Percentiles rank a stretch among this genome's conserved stretches.
These are phyloP conservation scores for Populus euphratica DNA, from an alignment of 345 rosid species.

Conservation along the genomic window DNA sequence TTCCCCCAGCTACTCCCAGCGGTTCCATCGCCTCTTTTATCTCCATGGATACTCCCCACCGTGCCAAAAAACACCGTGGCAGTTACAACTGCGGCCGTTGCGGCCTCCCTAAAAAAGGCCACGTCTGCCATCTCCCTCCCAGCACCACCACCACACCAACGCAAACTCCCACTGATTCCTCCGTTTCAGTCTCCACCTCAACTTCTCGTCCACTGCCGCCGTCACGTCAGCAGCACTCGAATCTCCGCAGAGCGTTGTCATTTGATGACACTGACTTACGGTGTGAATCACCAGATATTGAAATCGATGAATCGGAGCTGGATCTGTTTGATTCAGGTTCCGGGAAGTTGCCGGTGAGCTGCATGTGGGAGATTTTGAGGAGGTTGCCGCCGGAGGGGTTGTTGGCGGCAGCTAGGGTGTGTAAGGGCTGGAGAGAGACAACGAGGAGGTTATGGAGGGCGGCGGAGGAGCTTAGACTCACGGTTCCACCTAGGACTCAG, in stretches of 20 bases:
- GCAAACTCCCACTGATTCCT: slow-evolving; percentile 16
- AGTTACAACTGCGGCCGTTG: slow-evolving; percentile 96
- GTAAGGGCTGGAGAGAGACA: slow-evolving; percentile 85
- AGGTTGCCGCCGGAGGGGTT: slow-evolving; percentile 71
- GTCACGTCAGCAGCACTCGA: slow-evolving; percentile 52
- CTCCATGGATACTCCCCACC: slow-evolving; percentile 33
- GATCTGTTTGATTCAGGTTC: slow-evolving; percentile 42
- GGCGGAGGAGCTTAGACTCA: slow-evolving; percentile 76
- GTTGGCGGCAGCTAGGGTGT: slow-evolving; percentile 73
- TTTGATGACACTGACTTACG: slow-evolving; percentile 66
- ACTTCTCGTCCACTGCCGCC: slow-evolving; percentile 27
- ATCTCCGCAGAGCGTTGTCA: slow-evolving; percentile 75
- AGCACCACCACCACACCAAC: slow-evolving; percentile 33
- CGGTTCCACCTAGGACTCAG: slow-evolving; percentile 65
- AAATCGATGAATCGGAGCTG: slow-evolving; percentile 31
- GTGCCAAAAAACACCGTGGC: slow-evolving; percentile 58
- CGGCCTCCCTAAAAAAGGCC: slow-evolving; percentile 95
- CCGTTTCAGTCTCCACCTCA: slow-evolving; percentile 25
- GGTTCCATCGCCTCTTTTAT: slow-evolving; percentile 37
- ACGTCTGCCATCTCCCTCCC: slow-evolving; percentile 43
- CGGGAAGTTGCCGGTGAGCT: slow-evolving; percentile 49
- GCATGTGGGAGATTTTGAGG: slow-evolving; percentile 78
- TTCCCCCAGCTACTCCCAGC: slow-evolving; percentile 48
- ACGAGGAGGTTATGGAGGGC: slow-evolving; percentile 77
- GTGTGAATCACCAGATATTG: slow-evolving; percentile 42